A percentile compares a stretch with the other conserved stretches of the same genome.
These are phyloP conservation scores for Carex scoparia DNA, from an alignment of 176 grass and related monocot species.

Conservation along the genomic window DNA sequence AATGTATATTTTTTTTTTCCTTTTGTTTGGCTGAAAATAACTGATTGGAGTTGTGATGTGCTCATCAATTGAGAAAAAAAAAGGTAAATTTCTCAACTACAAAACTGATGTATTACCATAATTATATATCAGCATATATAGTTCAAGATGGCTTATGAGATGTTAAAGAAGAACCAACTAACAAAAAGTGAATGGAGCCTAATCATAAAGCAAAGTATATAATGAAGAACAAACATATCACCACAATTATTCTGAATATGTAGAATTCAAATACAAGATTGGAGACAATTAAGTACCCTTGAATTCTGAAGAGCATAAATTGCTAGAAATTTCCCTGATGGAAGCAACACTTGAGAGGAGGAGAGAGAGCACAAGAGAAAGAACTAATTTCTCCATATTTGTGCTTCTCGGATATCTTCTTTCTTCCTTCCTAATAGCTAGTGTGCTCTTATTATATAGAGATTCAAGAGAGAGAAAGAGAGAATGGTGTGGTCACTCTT, in stretches of 20 bases:
- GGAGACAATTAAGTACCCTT: conserved; percentile 29
- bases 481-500: conserved; percentile 10
- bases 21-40: neutral
- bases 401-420: neutral
- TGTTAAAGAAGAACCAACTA: conserved; percentile 18
- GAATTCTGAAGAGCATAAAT: conserved; percentile 40
- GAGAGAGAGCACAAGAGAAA: conserved; percentile 33
- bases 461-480: conserved; percentile 5
- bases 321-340: conserved; percentile 24
- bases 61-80: neutral
- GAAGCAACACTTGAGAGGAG: conserved; percentile 32
- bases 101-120: neutral
- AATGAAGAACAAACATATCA: neutral
- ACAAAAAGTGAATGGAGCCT: neutral
- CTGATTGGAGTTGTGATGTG: neutral
- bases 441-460: conserved; percentile 14
- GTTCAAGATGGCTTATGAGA: neutral
- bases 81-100: neutral
- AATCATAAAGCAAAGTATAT: neutral
- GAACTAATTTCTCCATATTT: conserved; percentile 8
- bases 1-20: neutral
- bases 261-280: neutral
- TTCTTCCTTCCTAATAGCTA: neutral
- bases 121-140: neutral
- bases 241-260: neutral